These are phyloP conservation scores for Trichodelitschia bisporula DNA, from an alignment of 495 filamentous ascomycete genomes.

Conservation along the genomic window DNA sequence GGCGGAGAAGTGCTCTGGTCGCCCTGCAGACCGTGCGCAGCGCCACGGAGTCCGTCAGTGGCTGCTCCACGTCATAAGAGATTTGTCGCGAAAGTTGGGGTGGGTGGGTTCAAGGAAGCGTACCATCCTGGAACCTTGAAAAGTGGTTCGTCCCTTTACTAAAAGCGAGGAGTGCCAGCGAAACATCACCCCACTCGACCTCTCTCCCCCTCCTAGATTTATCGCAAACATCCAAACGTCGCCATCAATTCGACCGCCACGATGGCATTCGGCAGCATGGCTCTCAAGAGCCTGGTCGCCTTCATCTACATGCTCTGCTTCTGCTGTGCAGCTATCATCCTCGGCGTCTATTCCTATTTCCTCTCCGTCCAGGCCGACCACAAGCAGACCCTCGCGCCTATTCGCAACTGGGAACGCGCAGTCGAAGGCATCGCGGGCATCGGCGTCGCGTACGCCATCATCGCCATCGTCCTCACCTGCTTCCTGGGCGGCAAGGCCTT, in stretches of 20 bases:
- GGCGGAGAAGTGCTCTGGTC: too few relatives aligned
- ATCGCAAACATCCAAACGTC: too few relatives aligned
- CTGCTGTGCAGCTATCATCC: constrained; percentile 40
- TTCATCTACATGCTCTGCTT: constrained; percentile 47
- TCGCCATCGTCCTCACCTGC: constrained; percentile 49
- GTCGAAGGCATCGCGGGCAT: constrained; percentile 63
- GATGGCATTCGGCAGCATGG: constrained; percentile 18
- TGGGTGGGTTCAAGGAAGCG: too few relatives aligned
- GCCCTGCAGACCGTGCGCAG: too few relatives aligned
- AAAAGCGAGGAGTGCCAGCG: too few relatives aligned
- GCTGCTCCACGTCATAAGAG: too few relatives aligned
- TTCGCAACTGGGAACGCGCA: constrained; percentile 41
- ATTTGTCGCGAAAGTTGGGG: too few relatives aligned
- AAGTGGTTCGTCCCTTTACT: too few relatives aligned
- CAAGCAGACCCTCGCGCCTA: constrained; percentile 17
- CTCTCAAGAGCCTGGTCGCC: constrained; percentile 36
- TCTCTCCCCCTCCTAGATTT: too few relatives aligned
- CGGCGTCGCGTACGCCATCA: constrained; percentile 42
- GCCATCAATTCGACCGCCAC: not conserved
- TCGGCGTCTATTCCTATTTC: constrained; percentile 65
- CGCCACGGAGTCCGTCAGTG: too few relatives aligned
- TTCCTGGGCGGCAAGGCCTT: constrained; percentile 46
- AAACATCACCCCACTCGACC: too few relatives aligned
- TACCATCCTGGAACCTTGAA: too few relatives aligned
- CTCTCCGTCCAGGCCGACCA: constrained; percentile 33